Base-by-base conservation (phyloP, 108 stramenopile species). In the Seminavis robusta region DNA sequence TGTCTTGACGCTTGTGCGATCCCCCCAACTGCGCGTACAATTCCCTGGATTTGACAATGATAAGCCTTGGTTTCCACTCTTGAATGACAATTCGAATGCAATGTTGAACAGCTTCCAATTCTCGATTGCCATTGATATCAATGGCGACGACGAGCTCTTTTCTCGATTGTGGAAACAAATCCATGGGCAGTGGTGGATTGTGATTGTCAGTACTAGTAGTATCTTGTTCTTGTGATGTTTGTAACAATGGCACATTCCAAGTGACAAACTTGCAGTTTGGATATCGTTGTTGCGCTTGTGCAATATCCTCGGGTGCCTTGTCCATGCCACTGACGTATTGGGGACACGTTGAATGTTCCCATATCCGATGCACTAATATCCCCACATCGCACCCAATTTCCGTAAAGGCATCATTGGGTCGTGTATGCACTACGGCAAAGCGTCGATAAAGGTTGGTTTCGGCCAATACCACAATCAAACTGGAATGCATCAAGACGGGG, bases 91-190 rank as follows among this genome's bases (percentile, higher is more conserved):
- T 46, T 47, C 65, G 48, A 42, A 93, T 53, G 50, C 88, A 94
- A n/a, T 73, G 41, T 2, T 79, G 42, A 0, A 90, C 92, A 13
- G 85, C 87, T 3, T 73, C 76, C 40, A 94, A 60, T 47, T 83
- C 83, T 42, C 92, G 56, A 43, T 85, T 90, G 0, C 92, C 92
- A 59, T 90, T 90, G 23, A 94, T 81, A 52, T 94, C 92, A 45
- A 94, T 81, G 10, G 84, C 80, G 41, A 94, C 69, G 0, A 94
- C 78, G 4, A 69, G 19, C 1, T 57, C 53, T 15, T 20, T 25
- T 9, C 32, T 26, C 6, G 23, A 33, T 10, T 21, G 24, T 10
- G 25, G 19, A 2, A 20, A 1, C 31, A 51, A 0, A 24, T 49
- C 24, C 36, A 37, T 37, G 10, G 36, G 44, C 16, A 16, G 24